Percentiles rank a stretch among this genome's conserved stretches.
Conservation (phyloP, 2,329 filamentous ascomycete species). For the Didymella sp. region DNA sequence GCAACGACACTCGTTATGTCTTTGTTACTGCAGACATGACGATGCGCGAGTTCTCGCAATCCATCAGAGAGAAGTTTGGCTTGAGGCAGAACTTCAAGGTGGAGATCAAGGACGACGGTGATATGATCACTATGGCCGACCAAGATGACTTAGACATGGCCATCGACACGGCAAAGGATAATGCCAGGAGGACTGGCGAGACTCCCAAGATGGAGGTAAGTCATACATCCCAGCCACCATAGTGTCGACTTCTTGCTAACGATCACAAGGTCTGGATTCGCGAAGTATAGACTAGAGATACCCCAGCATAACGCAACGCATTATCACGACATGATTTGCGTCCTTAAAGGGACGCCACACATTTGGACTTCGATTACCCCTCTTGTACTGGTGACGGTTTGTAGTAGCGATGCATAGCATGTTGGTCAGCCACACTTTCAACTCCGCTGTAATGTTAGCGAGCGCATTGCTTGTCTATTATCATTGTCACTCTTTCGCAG, state of each 20-base stretch:
- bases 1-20: slow-evolving; percentile 85
- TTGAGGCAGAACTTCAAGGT: slow-evolving; percentile 82
- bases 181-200: slow-evolving; percentile 77
- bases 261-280: slow-evolving; percentile 55
- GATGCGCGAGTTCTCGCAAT: slow-evolving; percentile 78
- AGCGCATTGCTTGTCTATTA: slow-evolving; percentile 31
- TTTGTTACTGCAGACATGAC: slow-evolving; percentile 77
- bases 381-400: slow-evolving; percentile 18
- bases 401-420: slow-evolving; percentile 22
- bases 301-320: slow-evolving; percentile 42
- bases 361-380: slow-evolving; percentile 22
- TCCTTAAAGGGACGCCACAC: slow-evolving; percentile 16
- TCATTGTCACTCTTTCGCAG: slow-evolving; percentile 40
- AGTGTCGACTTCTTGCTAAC: slow-evolving; percentile 23
- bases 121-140: slow-evolving; percentile 97
- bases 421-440: slow-evolving; percentile 19
- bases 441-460: slow-evolving; percentile 44
- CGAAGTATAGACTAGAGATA: slow-evolving; percentile 53
- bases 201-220: slow-evolving; percentile 95
- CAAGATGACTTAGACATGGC: slow-evolving; percentile 95
- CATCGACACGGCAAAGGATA: slow-evolving; percentile 71
- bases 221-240: slow-evolving; percentile 13
- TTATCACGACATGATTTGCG: slow-evolving; percentile 25
- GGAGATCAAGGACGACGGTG: slow-evolving; percentile 86
- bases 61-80: slow-evolving; percentile 86